phyloP scores from a whole-genome alignment of 2,329 filamentous ascomycete species.

The Fusarium torreyae region DNA sequence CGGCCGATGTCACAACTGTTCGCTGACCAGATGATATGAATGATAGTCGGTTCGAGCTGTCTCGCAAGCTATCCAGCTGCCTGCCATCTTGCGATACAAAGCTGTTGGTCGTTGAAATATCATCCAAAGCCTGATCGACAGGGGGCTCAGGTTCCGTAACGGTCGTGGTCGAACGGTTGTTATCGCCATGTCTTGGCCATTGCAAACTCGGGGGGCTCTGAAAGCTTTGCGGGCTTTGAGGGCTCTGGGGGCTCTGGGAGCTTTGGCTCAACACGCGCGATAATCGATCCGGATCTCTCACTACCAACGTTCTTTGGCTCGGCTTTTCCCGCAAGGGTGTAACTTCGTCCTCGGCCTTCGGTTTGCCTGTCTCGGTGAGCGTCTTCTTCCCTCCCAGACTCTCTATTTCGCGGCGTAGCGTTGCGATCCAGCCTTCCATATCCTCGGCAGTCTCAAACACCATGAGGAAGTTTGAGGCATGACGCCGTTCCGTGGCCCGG shows the following conservation, averaged over 20 bases:
- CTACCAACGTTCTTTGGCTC: conserved; percentile 64
- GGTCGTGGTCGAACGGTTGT: conserved; percentile 31
- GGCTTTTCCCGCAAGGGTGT: conserved; percentile 56
- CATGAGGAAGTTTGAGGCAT: conserved; percentile 76
- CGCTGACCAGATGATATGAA: conserved; percentile 73
- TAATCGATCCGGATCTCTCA: conserved; percentile 64
- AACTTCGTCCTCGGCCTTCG: conserved; percentile 59
- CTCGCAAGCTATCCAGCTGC: conserved; percentile 70
- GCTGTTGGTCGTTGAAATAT: conserved; percentile 71
- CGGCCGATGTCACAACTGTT: conserved; percentile 71
- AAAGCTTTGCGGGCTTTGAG: conserved; percentile 21
- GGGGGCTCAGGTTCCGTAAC: conserved; percentile 44
- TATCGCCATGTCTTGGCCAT: conserved; percentile 29
- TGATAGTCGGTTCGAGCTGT: conserved; percentile 71
- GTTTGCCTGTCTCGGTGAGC: conserved; percentile 71
- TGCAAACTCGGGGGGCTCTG: conserved; percentile 34
- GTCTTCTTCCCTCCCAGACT: conserved; percentile 76
- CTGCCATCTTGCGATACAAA: conserved; percentile 71
- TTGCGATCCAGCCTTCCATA: conserved; percentile 82
- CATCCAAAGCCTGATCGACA: conserved; percentile 64
- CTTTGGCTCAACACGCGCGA: conserved; percentile 52
- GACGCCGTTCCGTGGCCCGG: conserved; percentile 66
- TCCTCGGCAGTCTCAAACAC: conserved; percentile 80
- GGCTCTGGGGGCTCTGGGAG: conserved; percentile 37
- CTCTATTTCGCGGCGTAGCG: conserved; percentile 79